Evolutionary conservation across 768 basidiomycete genomes (phyloP).

Genomic region (Tricholoma furcatifolium): DNA sequence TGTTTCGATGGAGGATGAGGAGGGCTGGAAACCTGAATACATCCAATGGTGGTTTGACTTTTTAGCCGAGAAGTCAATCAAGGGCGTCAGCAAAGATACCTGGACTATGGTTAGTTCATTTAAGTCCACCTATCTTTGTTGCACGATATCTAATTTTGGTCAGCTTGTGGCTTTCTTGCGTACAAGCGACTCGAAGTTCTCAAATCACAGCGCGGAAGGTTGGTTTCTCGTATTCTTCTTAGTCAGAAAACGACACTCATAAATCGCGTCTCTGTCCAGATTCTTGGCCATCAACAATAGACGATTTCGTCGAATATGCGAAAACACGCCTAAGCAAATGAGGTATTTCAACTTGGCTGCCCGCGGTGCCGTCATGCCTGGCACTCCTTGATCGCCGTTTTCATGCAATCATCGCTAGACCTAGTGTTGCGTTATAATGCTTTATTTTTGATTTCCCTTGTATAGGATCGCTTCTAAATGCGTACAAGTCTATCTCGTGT

Average conservation of each 20-base stretch:
- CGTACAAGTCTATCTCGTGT: no score
- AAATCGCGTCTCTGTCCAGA: conserved; percentile 40
- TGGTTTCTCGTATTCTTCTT: conserved; percentile 13
- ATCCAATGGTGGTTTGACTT: conserved; percentile 81
- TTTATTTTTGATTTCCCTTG: neutral
- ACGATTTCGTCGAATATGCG: conserved; percentile 77
- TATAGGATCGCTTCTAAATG: no score
- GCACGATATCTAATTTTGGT: conserved; percentile 1
- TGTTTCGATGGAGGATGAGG: conserved; percentile 44
- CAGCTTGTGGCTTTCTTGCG: conserved; percentile 82
- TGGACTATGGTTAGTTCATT: conserved; percentile 73
- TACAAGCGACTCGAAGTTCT: conserved; percentile 69
- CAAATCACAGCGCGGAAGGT: conserved; percentile 79
- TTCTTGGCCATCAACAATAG: conserved; percentile 86
- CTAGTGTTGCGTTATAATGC: neutral
- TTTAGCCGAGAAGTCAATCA: conserved; percentile 58
- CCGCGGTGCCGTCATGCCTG: neutral
- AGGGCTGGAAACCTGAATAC: conserved; percentile 64
- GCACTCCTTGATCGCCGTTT: neutral
- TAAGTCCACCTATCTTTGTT: neutral
- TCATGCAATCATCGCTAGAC: neutral
- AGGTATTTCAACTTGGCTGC: neutral
- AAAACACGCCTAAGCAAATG: conserved; percentile 34
- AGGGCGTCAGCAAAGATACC: conserved; percentile 86
- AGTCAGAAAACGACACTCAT: conserved; percentile 8